phyloP scores from a whole-genome alignment of 192 early-diverging fungal species.

The Coemansia sp. region DNA sequence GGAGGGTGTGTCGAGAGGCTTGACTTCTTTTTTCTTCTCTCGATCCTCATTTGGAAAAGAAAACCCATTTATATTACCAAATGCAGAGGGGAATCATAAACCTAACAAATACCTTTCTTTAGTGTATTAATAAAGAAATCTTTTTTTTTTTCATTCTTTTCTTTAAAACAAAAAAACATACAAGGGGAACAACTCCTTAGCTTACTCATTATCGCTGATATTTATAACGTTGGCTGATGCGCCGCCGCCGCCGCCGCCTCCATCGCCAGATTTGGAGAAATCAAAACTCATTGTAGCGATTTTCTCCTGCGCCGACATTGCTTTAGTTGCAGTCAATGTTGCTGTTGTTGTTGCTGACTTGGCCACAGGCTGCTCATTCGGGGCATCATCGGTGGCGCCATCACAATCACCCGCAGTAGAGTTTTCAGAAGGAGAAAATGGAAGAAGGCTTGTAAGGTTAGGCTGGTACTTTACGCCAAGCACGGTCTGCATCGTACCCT shows the following conservation, averaged over 20 bases:
- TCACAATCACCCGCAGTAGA: neutral
- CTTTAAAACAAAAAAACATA: too few relatives aligned
- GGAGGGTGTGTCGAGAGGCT: too few relatives aligned
- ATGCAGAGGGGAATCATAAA: too few relatives aligned
- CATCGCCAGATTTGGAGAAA: conserved; percentile 7
- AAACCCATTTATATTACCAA: too few relatives aligned
- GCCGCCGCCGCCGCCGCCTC: neutral
- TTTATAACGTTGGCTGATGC: neutral
- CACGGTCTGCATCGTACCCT: conserved; percentile 34
- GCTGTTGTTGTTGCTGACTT: neutral
- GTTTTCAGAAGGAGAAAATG: neutral
- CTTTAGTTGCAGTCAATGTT: neutral
- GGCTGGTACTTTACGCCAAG: conserved; percentile 48
- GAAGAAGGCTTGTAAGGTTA: conserved; percentile 22
- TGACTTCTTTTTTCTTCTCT: too few relatives aligned
- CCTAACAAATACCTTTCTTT: too few relatives aligned
- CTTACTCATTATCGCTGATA: conserved; percentile 2
- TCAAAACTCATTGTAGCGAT: conserved; percentile 35
- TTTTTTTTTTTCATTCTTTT: too few relatives aligned
- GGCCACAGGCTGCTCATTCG: neutral
- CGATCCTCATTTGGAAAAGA: too few relatives aligned
- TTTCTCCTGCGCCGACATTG: conserved; percentile 19
- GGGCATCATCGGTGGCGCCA: neutral
- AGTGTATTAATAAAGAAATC: too few relatives aligned
- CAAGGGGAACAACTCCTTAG: too few relatives aligned